Percentiles rank a stretch among this genome's conserved stretches.
These are phyloP conservation scores for Penicillium lividum DNA, from an alignment of 495 filamentous ascomycete species.

Conservation along the genomic window DNA sequence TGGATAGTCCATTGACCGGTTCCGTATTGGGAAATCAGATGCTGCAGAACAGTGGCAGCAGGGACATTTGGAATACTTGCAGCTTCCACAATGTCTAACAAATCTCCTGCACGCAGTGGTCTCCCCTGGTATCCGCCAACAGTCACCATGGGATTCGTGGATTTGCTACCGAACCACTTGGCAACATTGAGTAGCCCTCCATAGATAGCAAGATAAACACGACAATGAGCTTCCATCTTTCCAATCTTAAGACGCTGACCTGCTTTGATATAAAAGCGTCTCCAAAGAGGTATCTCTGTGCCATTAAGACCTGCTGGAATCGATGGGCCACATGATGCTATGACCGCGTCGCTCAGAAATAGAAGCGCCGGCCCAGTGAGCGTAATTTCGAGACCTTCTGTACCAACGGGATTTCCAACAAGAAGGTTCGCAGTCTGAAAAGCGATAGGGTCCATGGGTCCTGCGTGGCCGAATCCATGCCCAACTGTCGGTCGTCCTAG, in stretches of 20 bases:
- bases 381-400: constrained; percentile 60
- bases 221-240: constrained; percentile 45
- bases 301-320: too few relatives aligned
- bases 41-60: constrained; percentile 32
- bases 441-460: constrained; percentile 49
- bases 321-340: constrained; percentile 50
- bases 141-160: constrained; percentile 54
- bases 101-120: constrained; percentile 52
- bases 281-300: too few relatives aligned
- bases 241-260: constrained; percentile 59
- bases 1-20: constrained; percentile 47
- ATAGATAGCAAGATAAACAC: constrained; percentile 54
- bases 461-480: constrained; percentile 51
- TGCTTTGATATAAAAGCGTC: constrained; percentile 43
- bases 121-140: constrained; percentile 64
- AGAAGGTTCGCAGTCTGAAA: constrained; percentile 50
- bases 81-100: constrained; percentile 27
- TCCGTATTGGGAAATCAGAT: constrained; percentile 30
- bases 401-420: constrained; percentile 53
- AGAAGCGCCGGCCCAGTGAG: constrained; percentile 57
- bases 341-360: constrained; percentile 49
- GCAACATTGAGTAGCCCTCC: constrained; percentile 59
- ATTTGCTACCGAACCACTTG: constrained; percentile 59
- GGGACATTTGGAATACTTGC: too few relatives aligned
- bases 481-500: constrained; percentile 54